Base-by-base conservation (phyloP, 371 early-diverging fungal genomes). In the Saksenaea oblongispora region DNA sequence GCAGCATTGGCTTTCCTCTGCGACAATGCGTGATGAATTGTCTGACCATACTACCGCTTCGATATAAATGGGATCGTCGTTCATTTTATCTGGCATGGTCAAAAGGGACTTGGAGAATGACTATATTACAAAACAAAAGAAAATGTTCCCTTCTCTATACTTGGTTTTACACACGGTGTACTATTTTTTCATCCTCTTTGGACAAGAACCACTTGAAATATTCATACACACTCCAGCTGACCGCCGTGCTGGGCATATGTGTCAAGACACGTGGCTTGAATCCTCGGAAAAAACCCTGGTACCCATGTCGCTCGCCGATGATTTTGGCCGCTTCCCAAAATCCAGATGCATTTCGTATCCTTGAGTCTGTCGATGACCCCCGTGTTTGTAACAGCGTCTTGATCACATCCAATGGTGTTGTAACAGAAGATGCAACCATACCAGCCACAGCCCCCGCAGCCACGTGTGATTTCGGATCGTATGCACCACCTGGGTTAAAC, bases 331-430 rank as follows among this genome's bases (percentile, higher is more conserved):
- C 93, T 24, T 87, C 82, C n/a, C 68, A 58, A 64, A 96, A 76
- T 0, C 95, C 94, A 31, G 72, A 73, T 14, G 86, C 88, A 7
- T 84, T 69, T 35, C 90, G 80, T 58, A 96, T 85, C 59, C 73
- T 80, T 8, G 80, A 54, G 64, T 95, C 93, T 1, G 70, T 60
- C 0, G 88, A 77, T 28, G 84, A 79, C 1, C 95, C 96, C 2
- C 94, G 78, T 1, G 97, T 95, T 70, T 98, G 98, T 54, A 97
- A 78, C 44, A 95, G 68, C 4, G 98, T 97, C 75, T 97, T 97
- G 34, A 91, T 89, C 11, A 96, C 96, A 73, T 98, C 98, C 17
- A 98, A 76, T 0, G 98, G 98, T 5, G 90, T 96, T 11, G 97
- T 97, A 56, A 89, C 73, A 3, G 91, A 86, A 0, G 94, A 90